Conservation (phyloP, 1,139 yeast species). For the Geotrichum histeridarum region DNA sequence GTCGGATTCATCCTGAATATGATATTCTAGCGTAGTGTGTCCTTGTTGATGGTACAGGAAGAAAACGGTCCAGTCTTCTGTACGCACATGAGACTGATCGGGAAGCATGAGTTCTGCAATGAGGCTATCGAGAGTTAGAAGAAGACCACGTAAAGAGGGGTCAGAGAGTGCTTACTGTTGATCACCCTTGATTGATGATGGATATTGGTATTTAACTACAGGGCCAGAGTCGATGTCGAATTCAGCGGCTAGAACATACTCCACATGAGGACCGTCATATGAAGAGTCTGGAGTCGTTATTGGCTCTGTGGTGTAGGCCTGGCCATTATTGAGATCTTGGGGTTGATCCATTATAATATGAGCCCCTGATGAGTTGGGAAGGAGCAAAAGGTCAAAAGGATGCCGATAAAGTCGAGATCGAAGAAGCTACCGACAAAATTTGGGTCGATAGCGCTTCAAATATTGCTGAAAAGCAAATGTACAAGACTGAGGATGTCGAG, state of each 20-base stretch:
- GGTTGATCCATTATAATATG: background rate
- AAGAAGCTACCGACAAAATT: too few species aligned
- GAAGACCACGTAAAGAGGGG: background rate
- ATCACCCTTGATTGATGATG: slow-evolving; percentile 30
- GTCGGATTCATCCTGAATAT: slow-evolving; percentile 27
- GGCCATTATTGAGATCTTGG: background rate
- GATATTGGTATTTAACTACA: slow-evolving; percentile 49
- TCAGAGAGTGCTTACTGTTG: slow-evolving; percentile 1
- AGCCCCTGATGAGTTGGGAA: background rate
- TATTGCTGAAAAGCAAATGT: too few species aligned
- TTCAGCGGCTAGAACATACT: slow-evolving; percentile 45
- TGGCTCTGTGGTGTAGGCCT: slow-evolving; percentile 2
- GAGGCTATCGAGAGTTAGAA: slow-evolving; percentile 5
- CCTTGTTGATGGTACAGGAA: slow-evolving; percentile 42
- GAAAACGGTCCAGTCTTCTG: slow-evolving; percentile 58
- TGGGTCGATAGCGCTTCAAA: too few species aligned
- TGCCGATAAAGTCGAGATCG: background rate
- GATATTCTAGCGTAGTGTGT: slow-evolving; percentile 30
- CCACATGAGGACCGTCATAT: slow-evolving; percentile 28
- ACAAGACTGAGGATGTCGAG: too few species aligned
- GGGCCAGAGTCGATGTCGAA: slow-evolving; percentile 65
- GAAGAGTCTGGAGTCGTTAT: background rate
- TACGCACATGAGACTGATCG: slow-evolving; percentile 57
- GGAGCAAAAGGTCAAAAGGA: background rate
- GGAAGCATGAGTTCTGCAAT: slow-evolving; percentile 60